Evolutionary conservation across 2,329 filamentous ascomycete genomes (phyloP).

Genomic region (Pseudodiploospora longispora): DNA sequence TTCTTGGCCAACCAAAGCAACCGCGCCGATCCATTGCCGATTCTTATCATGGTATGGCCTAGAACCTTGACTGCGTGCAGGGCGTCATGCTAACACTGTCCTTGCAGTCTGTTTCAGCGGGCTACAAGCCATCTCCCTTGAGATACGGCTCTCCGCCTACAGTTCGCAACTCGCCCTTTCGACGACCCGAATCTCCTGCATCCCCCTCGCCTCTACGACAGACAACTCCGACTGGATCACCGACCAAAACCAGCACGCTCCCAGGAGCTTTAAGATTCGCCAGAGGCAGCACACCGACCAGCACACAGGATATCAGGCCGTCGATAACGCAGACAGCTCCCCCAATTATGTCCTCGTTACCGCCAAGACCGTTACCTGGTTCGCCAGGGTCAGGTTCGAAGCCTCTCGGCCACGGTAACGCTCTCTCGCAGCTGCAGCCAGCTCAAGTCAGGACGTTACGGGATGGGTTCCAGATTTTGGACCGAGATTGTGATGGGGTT

Average conservation of each 20-base stretch:
- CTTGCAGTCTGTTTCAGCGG: conserved; percentile 42
- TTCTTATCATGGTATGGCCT: conserved; percentile 22
- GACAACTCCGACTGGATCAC: conserved; percentile 56
- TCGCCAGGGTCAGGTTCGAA: conserved; percentile 23
- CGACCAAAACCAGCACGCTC: conserved; percentile 35
- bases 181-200: conserved; percentile 52
- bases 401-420: conserved; percentile 38
- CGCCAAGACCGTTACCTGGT: conserved; percentile 22
- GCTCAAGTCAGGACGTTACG: conserved; percentile 79
- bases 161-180: conserved; percentile 54
- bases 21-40: conserved; percentile 6
- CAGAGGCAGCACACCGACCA: conserved; percentile 34
- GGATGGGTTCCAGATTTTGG: conserved; percentile 89
- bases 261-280: conserved; percentile 23
- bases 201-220: conserved; percentile 59
- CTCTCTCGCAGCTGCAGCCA: conserved; percentile 67
- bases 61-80: conserved; percentile 14
- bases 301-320: conserved; percentile 29
- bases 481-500: conserved; percentile 76
- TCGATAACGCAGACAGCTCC: conserved; percentile 22
- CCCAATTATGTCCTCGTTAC: conserved; percentile 29
- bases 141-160: conserved; percentile 57
- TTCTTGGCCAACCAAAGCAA: conserved; percentile 14
- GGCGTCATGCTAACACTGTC: conserved; percentile 21
- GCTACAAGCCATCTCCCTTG: conserved; percentile 64